Evolutionary conservation across 768 basidiomycete species (phyloP).

Genomic region (Tephrocybe sp.): DNA sequence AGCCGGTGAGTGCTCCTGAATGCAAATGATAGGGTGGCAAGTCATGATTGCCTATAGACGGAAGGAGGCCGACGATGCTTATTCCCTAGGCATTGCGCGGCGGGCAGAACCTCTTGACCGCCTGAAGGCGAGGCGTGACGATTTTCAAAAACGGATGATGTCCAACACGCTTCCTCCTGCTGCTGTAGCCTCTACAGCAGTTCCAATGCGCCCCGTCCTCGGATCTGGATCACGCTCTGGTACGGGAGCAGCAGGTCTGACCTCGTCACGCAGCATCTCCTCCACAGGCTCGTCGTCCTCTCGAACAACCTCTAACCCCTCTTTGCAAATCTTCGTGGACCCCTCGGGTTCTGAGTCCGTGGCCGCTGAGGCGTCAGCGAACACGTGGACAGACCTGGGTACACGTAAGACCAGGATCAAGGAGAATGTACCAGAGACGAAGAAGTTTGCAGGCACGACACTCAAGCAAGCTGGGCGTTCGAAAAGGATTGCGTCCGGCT

Average conservation of each 20-base stretch:
- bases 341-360: constrained; percentile 53
- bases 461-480: constrained; percentile 61
- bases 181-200: constrained; percentile 26
- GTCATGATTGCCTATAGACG: constrained; percentile 47
- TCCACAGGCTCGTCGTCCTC: constrained; percentile 24
- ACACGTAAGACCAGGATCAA: constrained; percentile 78
- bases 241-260: constrained; percentile 25
- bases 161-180: constrained; percentile 40
- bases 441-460: constrained; percentile 67
- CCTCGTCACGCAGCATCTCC: constrained; percentile 14
- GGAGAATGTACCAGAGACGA: constrained; percentile 72
- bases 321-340: constrained; percentile 74
- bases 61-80: constrained; percentile 86
- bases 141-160: constrained; percentile 95
- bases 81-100: constrained; percentile 85
- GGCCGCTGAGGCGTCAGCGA: constrained; percentile 38
- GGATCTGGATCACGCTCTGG: constrained; percentile 43
- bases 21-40: constrained; percentile 2
- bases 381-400: constrained; percentile 71
- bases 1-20: constrained; percentile 56
- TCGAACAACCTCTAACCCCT: constrained; percentile 48
- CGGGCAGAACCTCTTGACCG: constrained; percentile 80
- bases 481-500: constrained; percentile 48
- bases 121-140: constrained; percentile 72
- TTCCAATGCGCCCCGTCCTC: constrained; percentile 31